These are phyloP conservation scores for Colletotrichum sp. DNA, from an alignment of 2,329 filamentous ascomycete genomes.

Conservation along the genomic window DNA sequence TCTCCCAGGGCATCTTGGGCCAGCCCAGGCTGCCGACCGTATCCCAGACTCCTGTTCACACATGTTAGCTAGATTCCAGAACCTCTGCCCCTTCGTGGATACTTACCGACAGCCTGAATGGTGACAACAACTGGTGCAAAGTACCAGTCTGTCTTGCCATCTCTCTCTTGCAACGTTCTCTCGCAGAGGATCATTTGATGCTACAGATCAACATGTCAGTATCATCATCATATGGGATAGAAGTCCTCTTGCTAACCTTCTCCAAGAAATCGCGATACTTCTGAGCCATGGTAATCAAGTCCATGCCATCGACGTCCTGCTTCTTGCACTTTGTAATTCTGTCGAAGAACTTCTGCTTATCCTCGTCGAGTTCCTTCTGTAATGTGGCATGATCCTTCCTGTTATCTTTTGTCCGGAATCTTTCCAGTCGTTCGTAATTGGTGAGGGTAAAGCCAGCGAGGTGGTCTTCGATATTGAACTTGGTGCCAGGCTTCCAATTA, in stretches of 20 bases:
- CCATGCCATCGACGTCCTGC: neutral
- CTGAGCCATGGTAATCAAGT: neutral
- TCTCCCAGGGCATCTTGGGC: conserved; percentile 19
- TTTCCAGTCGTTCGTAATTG: neutral
- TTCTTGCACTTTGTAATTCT: neutral
- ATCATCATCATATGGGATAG: neutral
- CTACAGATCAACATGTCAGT: neutral
- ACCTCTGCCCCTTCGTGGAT: fast-evolving
- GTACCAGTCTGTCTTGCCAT: neutral
- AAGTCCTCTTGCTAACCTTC: neutral
- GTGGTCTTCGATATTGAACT: neutral
- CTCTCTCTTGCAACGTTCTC: neutral
- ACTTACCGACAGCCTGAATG: conserved; percentile 5
- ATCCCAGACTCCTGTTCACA: conserved; percentile 50
- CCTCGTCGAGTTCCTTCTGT: neutral
- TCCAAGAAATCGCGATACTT: neutral
- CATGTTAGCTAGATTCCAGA: neutral
- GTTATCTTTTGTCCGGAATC: neutral
- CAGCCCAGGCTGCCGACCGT: conserved; percentile 50
- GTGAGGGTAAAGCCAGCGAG: conserved; percentile 3
- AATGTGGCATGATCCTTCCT: neutral
- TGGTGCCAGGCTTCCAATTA: neutral
- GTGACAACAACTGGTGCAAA: neutral
- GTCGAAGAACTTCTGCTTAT: neutral
- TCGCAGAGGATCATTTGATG: conserved; percentile 10